Base-by-base conservation (phyloP, 2,329 filamentous ascomycete genomes). In the Neofusicoccum umdonicola region DNA sequence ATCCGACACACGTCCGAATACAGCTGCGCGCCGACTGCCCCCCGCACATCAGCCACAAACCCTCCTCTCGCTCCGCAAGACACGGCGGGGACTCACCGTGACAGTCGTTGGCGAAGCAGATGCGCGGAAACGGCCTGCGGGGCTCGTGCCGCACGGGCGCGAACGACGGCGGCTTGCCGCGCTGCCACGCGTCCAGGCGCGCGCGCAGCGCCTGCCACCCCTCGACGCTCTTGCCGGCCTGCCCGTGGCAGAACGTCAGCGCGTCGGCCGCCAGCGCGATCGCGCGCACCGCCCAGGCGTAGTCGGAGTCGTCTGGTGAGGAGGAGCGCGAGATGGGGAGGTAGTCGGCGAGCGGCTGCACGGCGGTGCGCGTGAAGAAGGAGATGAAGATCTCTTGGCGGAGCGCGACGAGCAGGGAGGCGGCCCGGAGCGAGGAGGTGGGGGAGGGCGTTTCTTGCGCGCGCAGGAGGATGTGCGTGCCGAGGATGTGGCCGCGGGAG, bases 201-300 rank as follows among this genome's bases (percentile, higher is more conserved):
- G 13, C 27, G 34, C 27, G 27, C 56, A 60, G 56, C 42, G 37
- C n/a, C 7, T 19, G 41, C 56, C 56, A 60, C 27, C n/a, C 13
- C 48, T 54, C 61, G 8, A 19, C 13, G 11, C n/a, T 50, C 13
- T 17, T 52, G 2, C 56, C 41, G 3, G 12, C 41, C 13, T 11
- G 42, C 15, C 56, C 39, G 48, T 60, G 27, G 56, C 56, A 60
- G n/a, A 35, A 47, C 0, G 56, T 47, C 22, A 60, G 72, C 3
- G 75, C 73, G 51, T 77, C 75, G 12, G 71, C 74, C 1, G 76
- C 67, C 64, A 75, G 73, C 6, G 74, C 73, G 42, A 79, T 79
- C 15, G 77, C 77, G 12, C 77, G 73, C 34, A 77, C 78, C 22
- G 78, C 77, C 78, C 77, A 79, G 9, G 76, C 71, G 5, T 76